These are phyloP conservation scores for Nakataea oryzae DNA, from an alignment of 2,329 filamentous ascomycete genomes.

Conservation along the genomic window DNA sequence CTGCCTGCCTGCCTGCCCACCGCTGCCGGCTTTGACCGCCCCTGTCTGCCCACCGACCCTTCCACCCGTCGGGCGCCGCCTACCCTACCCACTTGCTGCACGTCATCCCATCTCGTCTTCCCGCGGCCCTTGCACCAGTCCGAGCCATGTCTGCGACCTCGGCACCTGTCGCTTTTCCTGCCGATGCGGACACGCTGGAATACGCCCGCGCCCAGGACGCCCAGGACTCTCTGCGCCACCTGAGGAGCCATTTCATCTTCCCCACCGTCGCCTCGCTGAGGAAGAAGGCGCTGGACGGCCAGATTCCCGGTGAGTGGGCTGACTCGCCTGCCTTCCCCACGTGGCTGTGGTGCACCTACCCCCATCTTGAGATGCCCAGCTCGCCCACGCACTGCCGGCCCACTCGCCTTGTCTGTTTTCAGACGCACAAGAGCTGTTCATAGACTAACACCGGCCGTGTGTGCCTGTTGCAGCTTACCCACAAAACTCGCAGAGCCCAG, in stretches of 20 bases:
- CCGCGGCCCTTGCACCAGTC: no score
- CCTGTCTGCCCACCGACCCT: no score
- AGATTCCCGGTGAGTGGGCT: constrained; percentile 23
- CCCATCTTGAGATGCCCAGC: background rate
- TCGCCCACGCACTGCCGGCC: no score
- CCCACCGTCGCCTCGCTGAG: constrained; percentile 64
- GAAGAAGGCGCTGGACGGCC: constrained; percentile 45
- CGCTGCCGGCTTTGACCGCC: no score
- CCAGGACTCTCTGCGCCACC: constrained; percentile 46
- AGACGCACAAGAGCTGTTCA: background rate
- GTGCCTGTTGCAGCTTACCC: background rate
- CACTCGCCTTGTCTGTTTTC: no score
- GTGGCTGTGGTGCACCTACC: no score
- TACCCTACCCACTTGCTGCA: background rate
- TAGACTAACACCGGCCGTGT: background rate
- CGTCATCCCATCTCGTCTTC: background rate
- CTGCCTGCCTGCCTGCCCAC: background rate
- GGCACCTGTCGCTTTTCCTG: constrained; percentile 28
- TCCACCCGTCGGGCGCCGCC: no score
- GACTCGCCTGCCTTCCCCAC: background rate
- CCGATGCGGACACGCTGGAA: constrained; percentile 31
- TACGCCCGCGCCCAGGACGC: constrained; percentile 46
- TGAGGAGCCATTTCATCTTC: constrained; percentile 65
- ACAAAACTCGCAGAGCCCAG: background rate
- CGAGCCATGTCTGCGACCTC: constrained; percentile 5